These are phyloP conservation scores for Mycena chlorophos DNA, from an alignment of 768 basidiomycete species.

Conservation along the genomic window DNA sequence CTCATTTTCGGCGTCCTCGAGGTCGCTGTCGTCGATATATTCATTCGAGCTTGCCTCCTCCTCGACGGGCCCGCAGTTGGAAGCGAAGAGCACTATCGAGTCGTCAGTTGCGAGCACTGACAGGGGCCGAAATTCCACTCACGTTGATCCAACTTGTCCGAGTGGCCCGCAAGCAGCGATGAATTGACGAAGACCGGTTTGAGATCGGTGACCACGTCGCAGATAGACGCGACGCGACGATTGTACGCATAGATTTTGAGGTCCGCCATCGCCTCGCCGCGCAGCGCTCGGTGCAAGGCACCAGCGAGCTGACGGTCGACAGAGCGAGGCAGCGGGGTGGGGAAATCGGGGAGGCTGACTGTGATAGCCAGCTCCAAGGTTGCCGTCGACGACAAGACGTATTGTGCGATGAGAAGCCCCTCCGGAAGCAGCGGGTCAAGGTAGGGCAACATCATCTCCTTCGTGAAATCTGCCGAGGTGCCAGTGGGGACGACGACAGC, in stretches of 20 bases:
- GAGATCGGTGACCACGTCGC: slow-evolving; percentile 7
- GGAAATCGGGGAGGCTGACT: neutral
- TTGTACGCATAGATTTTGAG: slow-evolving; percentile 26
- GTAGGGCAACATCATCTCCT: neutral
- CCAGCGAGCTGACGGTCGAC: neutral
- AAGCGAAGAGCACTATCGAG: neutral
- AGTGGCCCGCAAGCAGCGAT: slow-evolving; percentile 20
- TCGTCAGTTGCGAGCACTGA: too few relatives aligned
- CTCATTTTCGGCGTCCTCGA: slow-evolving; percentile 12
- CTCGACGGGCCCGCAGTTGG: neutral
- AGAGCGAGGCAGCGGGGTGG: slow-evolving; percentile 1
- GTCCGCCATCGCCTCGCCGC: slow-evolving; percentile 11
- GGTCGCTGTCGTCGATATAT: slow-evolving; percentile 26
- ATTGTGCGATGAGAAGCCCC: neutral
- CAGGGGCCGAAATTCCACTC: slow-evolving; percentile 5
- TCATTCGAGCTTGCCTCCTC: too few relatives aligned
- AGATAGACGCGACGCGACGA: slow-evolving; percentile 6
- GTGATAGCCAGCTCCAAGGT: neutral
- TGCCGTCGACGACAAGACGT: neutral
- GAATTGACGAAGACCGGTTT: slow-evolving; percentile 19
- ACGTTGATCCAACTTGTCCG: slow-evolving; percentile 19
- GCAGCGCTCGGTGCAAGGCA: neutral
- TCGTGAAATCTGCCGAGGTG: neutral
- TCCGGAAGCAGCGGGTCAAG: neutral
- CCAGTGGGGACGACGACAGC: neutral